Conservation (phyloP, 2,329 filamentous ascomycete species). For the Cryphonectria japonica region DNA sequence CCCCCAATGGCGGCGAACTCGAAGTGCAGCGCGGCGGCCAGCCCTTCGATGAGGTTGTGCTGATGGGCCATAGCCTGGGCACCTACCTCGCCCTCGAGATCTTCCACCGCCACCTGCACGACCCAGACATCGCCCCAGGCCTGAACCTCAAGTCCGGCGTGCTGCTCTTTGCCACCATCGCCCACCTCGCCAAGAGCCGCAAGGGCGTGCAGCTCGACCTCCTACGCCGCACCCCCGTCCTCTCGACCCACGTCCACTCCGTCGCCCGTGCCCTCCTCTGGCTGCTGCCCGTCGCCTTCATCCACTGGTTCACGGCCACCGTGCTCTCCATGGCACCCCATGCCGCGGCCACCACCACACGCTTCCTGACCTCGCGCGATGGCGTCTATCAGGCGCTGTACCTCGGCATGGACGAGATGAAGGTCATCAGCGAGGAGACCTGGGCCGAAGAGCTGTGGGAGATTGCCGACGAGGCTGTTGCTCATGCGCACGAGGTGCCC, state of each 20-base stretch:
- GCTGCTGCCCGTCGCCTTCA: constrained; percentile 43
- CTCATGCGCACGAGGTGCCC: constrained; percentile 36
- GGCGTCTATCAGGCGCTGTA: constrained; percentile 64
- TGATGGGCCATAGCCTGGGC: constrained; percentile 77
- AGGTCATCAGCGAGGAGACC: constrained; percentile 54
- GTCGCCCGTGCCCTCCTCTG: constrained; percentile 47
- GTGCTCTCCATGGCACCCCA: constrained; percentile 53
- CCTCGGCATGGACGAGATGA: constrained; percentile 64
- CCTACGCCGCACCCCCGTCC: constrained; percentile 46
- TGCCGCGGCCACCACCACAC: constrained; percentile 54
- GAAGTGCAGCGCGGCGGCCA: constrained; percentile 36
- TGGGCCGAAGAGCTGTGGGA: constrained; percentile 56
- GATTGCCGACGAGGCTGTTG: constrained; percentile 39
- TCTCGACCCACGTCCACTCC: constrained; percentile 47
- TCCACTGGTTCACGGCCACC: constrained; percentile 48
- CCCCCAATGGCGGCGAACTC: constrained; percentile 32
- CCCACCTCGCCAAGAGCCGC: constrained; percentile 68
- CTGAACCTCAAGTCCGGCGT: constrained; percentile 57
- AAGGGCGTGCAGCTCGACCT: constrained; percentile 58
- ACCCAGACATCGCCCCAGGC: constrained; percentile 39
- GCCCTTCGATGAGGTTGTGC: constrained; percentile 61
- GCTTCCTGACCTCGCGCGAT: constrained; percentile 59
- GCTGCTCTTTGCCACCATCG: constrained; percentile 74
- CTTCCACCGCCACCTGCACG: constrained; percentile 58
- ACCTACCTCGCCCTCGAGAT: constrained; percentile 73